Percentiles rank a stretch among this genome's conserved stretches.
These are phyloP conservation scores for Botrytis pseudocinerea DNA, from an alignment of 2,329 filamentous ascomycete species.

Conservation along the genomic window DNA sequence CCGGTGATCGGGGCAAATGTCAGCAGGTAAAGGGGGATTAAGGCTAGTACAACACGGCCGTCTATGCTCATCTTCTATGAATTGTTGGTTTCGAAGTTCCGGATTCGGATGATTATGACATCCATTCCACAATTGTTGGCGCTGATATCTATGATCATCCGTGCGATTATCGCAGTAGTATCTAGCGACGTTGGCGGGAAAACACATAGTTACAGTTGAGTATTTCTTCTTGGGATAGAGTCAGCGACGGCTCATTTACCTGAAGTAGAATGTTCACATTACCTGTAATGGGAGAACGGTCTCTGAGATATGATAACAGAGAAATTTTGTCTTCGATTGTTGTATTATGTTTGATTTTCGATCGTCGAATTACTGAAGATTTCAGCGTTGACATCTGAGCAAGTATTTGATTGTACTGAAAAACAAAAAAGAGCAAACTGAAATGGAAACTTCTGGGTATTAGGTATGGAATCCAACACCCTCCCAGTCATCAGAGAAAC, in stretches of 20 bases:
- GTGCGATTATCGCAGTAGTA: neutral
- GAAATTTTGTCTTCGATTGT: neutral
- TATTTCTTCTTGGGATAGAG: neutral
- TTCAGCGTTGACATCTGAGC: neutral
- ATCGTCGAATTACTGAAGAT: neutral
- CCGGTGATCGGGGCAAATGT: neutral
- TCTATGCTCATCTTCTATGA: fast-evolving
- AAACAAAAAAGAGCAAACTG: neutral
- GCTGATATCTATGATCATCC: neutral
- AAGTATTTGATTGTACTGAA: neutral
- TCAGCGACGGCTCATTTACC: neutral
- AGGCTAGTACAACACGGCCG: fast-evolving
- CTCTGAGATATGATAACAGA: neutral
- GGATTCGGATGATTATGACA: neutral
- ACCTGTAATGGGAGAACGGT: neutral
- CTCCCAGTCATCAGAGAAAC: neutral
- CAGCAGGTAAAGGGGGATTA: neutral
- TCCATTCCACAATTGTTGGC: neutral
- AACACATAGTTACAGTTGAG: neutral
- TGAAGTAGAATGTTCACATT: neutral
- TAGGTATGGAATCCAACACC: neutral
- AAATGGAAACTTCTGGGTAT: neutral
- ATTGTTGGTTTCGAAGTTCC: neutral
- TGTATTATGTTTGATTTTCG: neutral
- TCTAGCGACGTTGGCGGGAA: no score